Percentiles rank a stretch among this genome's conserved stretches.
These are phyloP conservation scores for Solanum hybrid DNA, from an alignment of 305 asterid species.

Conservation along the genomic window DNA sequence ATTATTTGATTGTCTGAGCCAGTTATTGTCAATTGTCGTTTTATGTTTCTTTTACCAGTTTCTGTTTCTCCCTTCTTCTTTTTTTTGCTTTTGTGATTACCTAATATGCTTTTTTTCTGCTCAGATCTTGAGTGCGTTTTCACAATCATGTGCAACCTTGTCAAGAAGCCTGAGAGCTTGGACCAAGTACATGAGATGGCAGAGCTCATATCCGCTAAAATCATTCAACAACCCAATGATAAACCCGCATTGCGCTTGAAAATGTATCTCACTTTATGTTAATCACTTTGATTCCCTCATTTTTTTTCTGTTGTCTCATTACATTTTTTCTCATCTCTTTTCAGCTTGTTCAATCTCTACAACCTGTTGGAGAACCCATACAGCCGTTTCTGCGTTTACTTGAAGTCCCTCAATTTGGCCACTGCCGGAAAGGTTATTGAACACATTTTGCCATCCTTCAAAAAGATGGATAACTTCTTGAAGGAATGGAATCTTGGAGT, in stretches of 20 bases:
- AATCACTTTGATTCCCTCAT: neutral
- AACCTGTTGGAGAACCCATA: slow-evolving; percentile 81
- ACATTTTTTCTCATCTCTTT: neutral
- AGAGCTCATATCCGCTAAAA: slow-evolving; percentile 63
- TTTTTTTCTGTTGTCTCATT: slow-evolving; percentile 4
- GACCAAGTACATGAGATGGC: slow-evolving; percentile 76
- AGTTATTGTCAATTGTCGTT: neutral
- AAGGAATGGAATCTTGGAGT: slow-evolving; percentile 76
- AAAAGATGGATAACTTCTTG: slow-evolving; percentile 56
- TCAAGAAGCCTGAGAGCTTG: slow-evolving; percentile 60
- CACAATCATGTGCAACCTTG: slow-evolving; percentile 80
- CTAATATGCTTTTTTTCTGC: slow-evolving; percentile 1
- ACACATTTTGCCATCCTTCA: slow-evolving; percentile 59
- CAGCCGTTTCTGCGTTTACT: slow-evolving; percentile 77
- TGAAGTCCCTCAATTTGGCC: slow-evolving; percentile 83
- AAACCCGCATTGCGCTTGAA: slow-evolving; percentile 74
- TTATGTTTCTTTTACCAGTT: neutral
- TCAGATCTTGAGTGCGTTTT: slow-evolving; percentile 82
- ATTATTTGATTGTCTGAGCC: neutral
- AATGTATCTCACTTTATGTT: slow-evolving; percentile 33
- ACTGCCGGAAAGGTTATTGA: slow-evolving; percentile 62
- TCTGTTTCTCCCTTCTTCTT: neutral
- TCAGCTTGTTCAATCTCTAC: slow-evolving; percentile 84
- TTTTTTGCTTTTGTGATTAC: neutral
- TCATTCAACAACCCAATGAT: slow-evolving; percentile 65